These are phyloP conservation scores for Gymnopilus dilepis DNA, from an alignment of 768 basidiomycete genomes.

Conservation along the genomic window DNA sequence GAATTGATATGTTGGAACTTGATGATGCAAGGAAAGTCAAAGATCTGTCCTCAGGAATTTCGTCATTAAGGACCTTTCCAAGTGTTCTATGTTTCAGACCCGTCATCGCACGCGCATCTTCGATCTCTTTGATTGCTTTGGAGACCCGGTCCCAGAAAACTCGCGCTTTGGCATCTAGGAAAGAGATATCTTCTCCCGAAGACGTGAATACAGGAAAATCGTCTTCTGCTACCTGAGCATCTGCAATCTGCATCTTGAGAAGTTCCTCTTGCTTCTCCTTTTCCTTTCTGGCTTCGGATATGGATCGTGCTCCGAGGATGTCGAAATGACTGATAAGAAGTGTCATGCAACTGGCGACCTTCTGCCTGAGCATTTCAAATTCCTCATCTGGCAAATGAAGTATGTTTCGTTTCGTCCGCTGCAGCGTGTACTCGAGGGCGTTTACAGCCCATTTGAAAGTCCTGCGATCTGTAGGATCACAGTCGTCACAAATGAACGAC, in stretches of 20 bases:
- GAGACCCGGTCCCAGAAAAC: slow-evolving; percentile 78
- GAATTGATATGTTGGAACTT: slow-evolving; percentile 92
- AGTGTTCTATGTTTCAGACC: slow-evolving; percentile 76
- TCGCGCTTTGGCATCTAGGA: slow-evolving; percentile 68
- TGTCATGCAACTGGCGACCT: slow-evolving; percentile 95
- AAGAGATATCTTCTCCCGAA: slow-evolving; percentile 50
- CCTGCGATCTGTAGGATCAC: slow-evolving; percentile 92
- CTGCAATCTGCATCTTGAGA: slow-evolving; percentile 55
- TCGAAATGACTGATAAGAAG: slow-evolving; percentile 98
- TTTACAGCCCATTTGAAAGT: slow-evolving; percentile 99
- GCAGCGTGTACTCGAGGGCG: slow-evolving; percentile 90
- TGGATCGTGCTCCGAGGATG: slow-evolving; percentile 93
- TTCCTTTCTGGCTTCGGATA: slow-evolving; percentile 85
- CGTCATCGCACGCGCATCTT: slow-evolving; percentile 62
- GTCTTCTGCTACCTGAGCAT: slow-evolving; percentile 50
- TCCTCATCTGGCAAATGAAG: slow-evolving; percentile 86
- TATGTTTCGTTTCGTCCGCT: slow-evolving; percentile 89
- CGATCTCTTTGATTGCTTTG: slow-evolving; percentile 64
- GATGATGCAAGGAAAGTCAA: slow-evolving; percentile 94
- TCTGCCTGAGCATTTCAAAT: slow-evolving; percentile 88
- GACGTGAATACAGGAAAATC: slow-evolving; percentile 44
- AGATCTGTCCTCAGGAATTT: slow-evolving; percentile 92
- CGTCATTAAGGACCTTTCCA: slow-evolving; percentile 93
- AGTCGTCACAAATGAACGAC: slow-evolving; percentile 97
- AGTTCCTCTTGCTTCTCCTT: slow-evolving; percentile 81